These are phyloP conservation scores for Epicoccum nigrum DNA, from an alignment of 2,329 filamentous ascomycete species.

Conservation along the genomic window DNA sequence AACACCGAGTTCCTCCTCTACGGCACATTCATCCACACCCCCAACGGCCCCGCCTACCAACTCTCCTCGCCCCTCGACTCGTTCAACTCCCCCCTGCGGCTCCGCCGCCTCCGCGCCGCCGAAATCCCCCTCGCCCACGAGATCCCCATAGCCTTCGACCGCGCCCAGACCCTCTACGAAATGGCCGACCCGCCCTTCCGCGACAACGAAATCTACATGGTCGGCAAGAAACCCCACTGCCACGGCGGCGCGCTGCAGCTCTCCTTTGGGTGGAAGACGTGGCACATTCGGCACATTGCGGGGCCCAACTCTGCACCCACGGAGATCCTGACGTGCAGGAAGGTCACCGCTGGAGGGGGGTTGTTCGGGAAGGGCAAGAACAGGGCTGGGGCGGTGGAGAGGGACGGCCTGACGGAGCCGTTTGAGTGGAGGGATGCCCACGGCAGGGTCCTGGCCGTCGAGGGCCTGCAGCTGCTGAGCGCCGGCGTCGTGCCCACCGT, in stretches of 20 bases:
- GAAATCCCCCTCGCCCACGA: conserved; percentile 19
- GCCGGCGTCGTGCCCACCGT: conserved; percentile 22
- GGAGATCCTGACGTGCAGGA: conserved; percentile 25
- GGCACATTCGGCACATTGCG: conserved; percentile 22
- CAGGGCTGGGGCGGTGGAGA: conserved; percentile 11
- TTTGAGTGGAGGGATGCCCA: conserved; percentile 25
- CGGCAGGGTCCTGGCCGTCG: conserved; percentile 24
- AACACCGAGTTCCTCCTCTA: conserved; percentile 25
- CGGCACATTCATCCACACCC: conserved; percentile 29
- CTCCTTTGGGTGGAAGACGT: conserved; percentile 18
- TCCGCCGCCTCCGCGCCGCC: conserved; percentile 24
- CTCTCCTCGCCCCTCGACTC: conserved; percentile 23
- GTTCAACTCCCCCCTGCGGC: conserved; percentile 21
- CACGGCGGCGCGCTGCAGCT: conserved; percentile 21
- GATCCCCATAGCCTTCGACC: conserved; percentile 22
- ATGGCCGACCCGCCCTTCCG: conserved; percentile 24
- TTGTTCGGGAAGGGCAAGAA: conserved; percentile 13
- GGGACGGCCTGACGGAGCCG: conserved; percentile 10
- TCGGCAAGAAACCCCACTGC: conserved; percentile 21
- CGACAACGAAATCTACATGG: conserved; percentile 24
- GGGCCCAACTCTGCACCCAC: conserved; percentile 9
- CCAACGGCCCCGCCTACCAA: conserved; percentile 25
- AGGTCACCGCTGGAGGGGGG: conserved; percentile 14
- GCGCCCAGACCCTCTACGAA: conserved; percentile 23
- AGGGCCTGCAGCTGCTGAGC: conserved; percentile 14